Evolutionary conservation across 768 basidiomycete species (phyloP).

Genomic region (Gloeostereum incarnatum): DNA sequence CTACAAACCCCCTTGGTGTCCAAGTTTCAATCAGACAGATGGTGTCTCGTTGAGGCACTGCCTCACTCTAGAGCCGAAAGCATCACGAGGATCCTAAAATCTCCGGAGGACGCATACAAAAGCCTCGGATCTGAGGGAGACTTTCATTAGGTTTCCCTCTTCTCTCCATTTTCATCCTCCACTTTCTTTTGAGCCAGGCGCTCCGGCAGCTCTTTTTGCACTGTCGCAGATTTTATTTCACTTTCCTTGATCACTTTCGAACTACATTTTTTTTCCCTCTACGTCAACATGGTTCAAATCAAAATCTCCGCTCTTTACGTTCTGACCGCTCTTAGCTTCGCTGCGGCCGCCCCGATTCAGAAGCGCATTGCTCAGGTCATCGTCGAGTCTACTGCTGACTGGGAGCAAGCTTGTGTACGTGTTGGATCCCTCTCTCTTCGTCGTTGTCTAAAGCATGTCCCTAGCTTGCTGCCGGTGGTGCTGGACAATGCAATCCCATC

Average conservation of each 20-base stretch:
- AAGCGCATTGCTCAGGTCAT: constrained; percentile 45
- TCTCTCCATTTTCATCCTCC: constrained; percentile 3
- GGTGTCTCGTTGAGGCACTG: too few relatives aligned
- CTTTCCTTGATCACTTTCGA: constrained; percentile 3
- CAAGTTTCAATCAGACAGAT: too few relatives aligned
- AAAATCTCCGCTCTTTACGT: constrained; percentile 21
- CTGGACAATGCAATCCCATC: constrained; percentile 32
- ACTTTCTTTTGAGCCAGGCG: constrained; percentile 6
- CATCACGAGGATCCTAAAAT: too few relatives aligned
- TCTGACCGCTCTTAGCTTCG: constrained; percentile 15
- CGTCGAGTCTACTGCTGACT: constrained; percentile 33
- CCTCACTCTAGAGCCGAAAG: too few relatives aligned
- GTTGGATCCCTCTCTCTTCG: background rate
- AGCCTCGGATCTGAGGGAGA: too few relatives aligned
- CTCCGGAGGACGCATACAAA: too few relatives aligned
- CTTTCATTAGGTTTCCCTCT: too few relatives aligned
- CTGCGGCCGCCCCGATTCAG: constrained; percentile 22
- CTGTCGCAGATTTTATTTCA: background rate
- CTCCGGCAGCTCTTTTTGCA: background rate
- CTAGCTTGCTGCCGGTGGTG: constrained; percentile 35
- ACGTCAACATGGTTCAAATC: constrained; percentile 20
- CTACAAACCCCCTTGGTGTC: too few relatives aligned
- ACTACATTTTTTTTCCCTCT: constrained; percentile 2
- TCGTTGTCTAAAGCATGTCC: background rate
- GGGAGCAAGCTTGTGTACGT: constrained; percentile 47